Percentiles rank a stretch among this genome's conserved stretches.
Conservation (phyloP, 805 yeast genomes). For the Torulaspora delbrueckii region DNA sequence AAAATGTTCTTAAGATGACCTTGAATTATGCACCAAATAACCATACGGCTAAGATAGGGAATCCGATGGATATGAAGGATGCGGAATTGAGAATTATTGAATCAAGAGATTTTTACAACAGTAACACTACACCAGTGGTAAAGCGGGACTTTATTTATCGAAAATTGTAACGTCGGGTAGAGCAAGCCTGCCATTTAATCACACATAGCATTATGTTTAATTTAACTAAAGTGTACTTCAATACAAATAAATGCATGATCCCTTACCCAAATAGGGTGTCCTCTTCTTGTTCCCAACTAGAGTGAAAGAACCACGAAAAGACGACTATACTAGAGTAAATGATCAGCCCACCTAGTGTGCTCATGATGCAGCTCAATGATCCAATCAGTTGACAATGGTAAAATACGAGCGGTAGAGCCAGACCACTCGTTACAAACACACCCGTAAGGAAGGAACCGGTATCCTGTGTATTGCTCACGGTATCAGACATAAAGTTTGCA, state of each 20-base stretch:
- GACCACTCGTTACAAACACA: constrained; percentile 67
- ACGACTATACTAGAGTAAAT: constrained; percentile 80
- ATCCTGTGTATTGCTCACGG: constrained; percentile 51
- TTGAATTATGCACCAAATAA: constrained; percentile 19
- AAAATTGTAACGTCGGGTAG: constrained; percentile 4
- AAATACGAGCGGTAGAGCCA: constrained; percentile 68
- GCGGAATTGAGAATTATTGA: constrained; percentile 70
- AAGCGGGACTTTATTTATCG: constrained; percentile 15
- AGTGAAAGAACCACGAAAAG: constrained; percentile 67
- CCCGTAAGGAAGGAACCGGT: constrained; percentile 77
- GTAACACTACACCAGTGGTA: background rate
- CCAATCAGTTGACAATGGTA: constrained; percentile 71
- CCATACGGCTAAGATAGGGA: constrained; percentile 46
- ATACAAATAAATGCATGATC: background rate
- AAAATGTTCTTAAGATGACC: constrained; percentile 28
- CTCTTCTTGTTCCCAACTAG: constrained; percentile 37
- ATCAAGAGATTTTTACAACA: constrained; percentile 41
- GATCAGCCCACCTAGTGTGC: constrained; percentile 76
- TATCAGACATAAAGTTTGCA: constrained; percentile 62
- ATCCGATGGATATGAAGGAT: constrained; percentile 55
- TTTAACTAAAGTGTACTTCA: background rate
- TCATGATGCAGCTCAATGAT: constrained; percentile 66
- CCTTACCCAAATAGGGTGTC: constrained; percentile 37
- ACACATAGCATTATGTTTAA: background rate
- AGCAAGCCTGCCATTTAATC: background rate